Conservation (phyloP, 2,329 filamentous ascomycete genomes). For the Fusarium graminum region DNA sequence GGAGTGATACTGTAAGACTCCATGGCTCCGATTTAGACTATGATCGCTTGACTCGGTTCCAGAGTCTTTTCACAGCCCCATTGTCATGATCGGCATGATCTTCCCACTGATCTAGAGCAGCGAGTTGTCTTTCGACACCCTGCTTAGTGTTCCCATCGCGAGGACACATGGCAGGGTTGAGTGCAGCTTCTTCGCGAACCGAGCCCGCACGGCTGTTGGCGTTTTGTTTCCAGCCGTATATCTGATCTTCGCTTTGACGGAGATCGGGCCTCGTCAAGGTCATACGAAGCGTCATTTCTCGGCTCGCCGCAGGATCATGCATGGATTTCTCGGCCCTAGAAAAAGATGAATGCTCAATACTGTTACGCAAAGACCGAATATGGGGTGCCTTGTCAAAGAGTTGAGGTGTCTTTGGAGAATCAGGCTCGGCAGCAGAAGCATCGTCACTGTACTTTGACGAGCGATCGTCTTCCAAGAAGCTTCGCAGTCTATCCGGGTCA, state of each 20-base stretch:
- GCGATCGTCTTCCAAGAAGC: constrained; percentile 70
- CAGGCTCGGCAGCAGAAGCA: constrained; percentile 67
- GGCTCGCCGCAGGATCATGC: constrained; percentile 67
- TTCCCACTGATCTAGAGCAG: constrained; percentile 65
- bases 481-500: constrained; percentile 65
- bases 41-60: constrained; percentile 70
- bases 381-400: constrained; percentile 58
- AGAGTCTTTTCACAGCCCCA: constrained; percentile 72
- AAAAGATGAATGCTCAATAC: constrained; percentile 46
- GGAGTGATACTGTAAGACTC: neutral
- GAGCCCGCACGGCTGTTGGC: constrained; percentile 60
- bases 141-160: constrained; percentile 61
- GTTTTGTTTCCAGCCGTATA: constrained; percentile 75
- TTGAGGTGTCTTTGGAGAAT: constrained; percentile 70
- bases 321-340: constrained; percentile 58
- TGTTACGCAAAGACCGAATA: constrained; percentile 49
- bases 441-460: constrained; percentile 69
- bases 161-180: constrained; percentile 41
- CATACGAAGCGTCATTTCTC: constrained; percentile 97
- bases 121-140: constrained; percentile 66
- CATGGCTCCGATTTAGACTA: constrained; percentile 26
- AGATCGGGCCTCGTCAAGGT: constrained; percentile 92
- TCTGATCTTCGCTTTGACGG: constrained; percentile 77
- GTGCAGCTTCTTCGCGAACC: constrained; percentile 52
- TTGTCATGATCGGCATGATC: constrained; percentile 56